Base-by-base conservation (phyloP, 768 basidiomycete genomes). In the Tricholoma bakamatsutake region DNA sequence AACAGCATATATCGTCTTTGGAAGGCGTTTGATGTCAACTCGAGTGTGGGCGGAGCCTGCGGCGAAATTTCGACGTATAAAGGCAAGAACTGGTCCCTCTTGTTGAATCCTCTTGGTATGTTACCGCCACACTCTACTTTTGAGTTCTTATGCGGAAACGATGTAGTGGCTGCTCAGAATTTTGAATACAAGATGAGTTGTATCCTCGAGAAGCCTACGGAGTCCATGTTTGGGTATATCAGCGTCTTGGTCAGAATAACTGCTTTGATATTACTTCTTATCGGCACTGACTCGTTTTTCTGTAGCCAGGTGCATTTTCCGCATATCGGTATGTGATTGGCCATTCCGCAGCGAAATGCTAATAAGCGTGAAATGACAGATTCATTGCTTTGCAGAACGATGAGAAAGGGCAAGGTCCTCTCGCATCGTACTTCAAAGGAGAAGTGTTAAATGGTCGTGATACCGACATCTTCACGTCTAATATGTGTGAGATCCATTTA, bases 351-450 rank as follows among this genome's bases (percentile, higher is more conserved):
- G 53, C 51, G 18, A 57, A 51, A 46, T 52, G 30, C 58, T 51
- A 47, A 17, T 57, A n/a, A 37, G 7, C 30, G 6, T 18, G 46
- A 34, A 28, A 31, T 12, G 43, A 30, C 57, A 83, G 86, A 49
- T 90, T 93, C 67, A 93, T 94, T 62, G 94, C 93, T 0, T 67
- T 98, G 55, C 88, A 90, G 68, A 97, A 98, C 62, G 82, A 94
- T 64, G 81, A 82, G 59, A 72, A 76, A 17, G 95, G 94, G 0
- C 75, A 80, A 21, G 96, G 96, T 0, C 96, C 96, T 5, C 73
- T 98, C 4, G 90, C 93, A 12, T 94, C 95, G 13, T 99, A 99
- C 69, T 99, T 99, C 78, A 90, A 98, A 67, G 97, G 97, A 8
- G 97, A 99, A 67, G 79, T 88, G 18, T 70, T 92, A 24, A 85